Evolutionary conservation across 345 rosid genomes (phyloP), one percentile per base, ranked within the genome.

Genomic region (Isatis tinctoria): DNA sequence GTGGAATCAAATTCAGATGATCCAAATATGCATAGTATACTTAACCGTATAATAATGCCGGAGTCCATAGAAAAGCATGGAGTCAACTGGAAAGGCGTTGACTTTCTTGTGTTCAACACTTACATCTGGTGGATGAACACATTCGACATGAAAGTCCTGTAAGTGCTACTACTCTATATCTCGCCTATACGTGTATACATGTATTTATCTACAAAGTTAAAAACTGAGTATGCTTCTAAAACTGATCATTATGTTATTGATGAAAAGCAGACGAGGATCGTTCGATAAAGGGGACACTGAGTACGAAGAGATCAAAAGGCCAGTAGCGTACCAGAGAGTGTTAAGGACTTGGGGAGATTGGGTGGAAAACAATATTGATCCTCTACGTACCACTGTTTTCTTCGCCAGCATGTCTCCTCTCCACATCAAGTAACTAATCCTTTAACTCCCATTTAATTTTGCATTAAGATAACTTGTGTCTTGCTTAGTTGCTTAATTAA

Each of bases 71-170:
- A 87, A 4, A 83, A 84, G 77, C 98, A 95, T 56, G 99, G 96
- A 8, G 82, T 70, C 20, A 79, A 89, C 74, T 95, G 99, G 99
- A 85, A 84, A 65, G 73, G 79, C 9, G 98, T 87, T 45, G 98
- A 95, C 80, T 92, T 76, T 79, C 86, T 95, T 72, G 75, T 95
- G 17, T 95, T 95, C 79, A 95, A 95, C 76, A 87, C 98, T 8
- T 95, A 95, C 80, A 92, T 92, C 1, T 95, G 99, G 99, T 95
- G 99, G 99, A 90, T 95, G 96, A 95, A 90, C 86, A 87, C 97
- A 27, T 81, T 83, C 75, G 7, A 41, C 17, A 90, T 90, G 88
- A 95, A 92, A 90, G 82, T 92, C 52, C 58, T 91, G 97, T 91
- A 78, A 85, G 95, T 83, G 13, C 11, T 48, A 22, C 28, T 10